A percentile compares a stretch with the other conserved stretches of the same genome.
phyloP scores from a whole-genome alignment of 2,329 filamentous ascomycete species.

The Aspergillus jensenii region DNA sequence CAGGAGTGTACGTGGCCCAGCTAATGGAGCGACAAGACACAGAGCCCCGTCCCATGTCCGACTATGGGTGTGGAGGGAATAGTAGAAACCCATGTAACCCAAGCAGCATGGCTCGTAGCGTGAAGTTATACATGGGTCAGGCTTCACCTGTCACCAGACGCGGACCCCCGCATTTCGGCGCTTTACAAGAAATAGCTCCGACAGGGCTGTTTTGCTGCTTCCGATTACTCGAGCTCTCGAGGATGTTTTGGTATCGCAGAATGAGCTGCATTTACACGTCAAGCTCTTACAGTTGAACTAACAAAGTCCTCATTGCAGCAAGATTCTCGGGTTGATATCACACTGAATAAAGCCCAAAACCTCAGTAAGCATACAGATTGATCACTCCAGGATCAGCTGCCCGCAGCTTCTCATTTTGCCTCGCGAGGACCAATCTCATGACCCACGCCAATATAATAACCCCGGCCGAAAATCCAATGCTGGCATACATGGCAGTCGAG shows the following conservation, averaged over 20 bases:
- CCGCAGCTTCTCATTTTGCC: conserved; percentile 12
- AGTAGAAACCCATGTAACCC: not conserved
- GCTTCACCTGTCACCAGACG: not conserved
- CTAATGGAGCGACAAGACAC: not conserved
- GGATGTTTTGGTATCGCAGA: not conserved
- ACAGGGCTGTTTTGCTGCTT: not conserved
- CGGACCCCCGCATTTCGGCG: not conserved
- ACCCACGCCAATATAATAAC: conserved; percentile 15
- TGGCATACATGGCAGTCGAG: conserved; percentile 15
- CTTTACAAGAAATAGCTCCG: not conserved
- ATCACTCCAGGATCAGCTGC: conserved; percentile 11
- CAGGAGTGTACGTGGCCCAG: not conserved
- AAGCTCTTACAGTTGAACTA: too few relatives aligned
- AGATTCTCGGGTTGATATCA: too few relatives aligned
- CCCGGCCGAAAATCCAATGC: conserved; percentile 16
- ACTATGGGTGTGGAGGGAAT: not conserved
- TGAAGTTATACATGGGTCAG: not conserved
- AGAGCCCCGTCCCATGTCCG: not conserved
- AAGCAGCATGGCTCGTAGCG: not conserved
- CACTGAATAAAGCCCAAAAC: not conserved
- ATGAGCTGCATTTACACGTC: not conserved
- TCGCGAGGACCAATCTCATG: conserved; percentile 10
- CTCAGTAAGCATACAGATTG: conserved; percentile 14
- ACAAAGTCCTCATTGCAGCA: too few relatives aligned
- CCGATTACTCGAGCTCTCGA: not conserved